Evolutionary conservation across 495 filamentous ascomycete species (phyloP), one percentile per base, ranked within the genome.

Genomic region (Neurospora cerealis): DNA sequence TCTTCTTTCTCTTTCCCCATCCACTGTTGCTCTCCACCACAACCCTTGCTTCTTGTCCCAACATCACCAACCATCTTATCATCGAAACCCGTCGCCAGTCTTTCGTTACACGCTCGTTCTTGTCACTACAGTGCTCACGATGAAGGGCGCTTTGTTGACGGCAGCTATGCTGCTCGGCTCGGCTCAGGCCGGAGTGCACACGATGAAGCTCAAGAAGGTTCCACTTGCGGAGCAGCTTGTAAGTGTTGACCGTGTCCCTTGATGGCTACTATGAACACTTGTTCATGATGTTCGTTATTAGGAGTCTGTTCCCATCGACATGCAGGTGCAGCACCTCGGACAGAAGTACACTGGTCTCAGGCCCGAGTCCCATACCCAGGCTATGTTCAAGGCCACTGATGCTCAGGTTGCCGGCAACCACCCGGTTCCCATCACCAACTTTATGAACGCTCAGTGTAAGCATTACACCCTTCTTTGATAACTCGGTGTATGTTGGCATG

Each of bases 391-490:
- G 78, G 91, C 93, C 71, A 88, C 89, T 71, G 85, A 89, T 34
- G 83, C 93, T 80, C 88, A 92, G 73, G 83, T 84, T 40, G 86
- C 91, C 70, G 87, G 86, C 73, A 89, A 88, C 74, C 95, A 99
- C 78, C 88, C 91, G 41, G 92, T 99, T 21, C 91, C 96, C 70
- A 91, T 99, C 75, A 92, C 90, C 81, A 99, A 99, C 87, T 99
- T 98, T 86, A 85, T 99, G 84, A 99, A 99, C 79, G 96, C 96
- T 72, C 96, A 99, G 84, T 99, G 95, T 97, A 91, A 77, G 93
- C 83, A 73, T 69, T 21, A 8, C 10, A 28, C 24, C 44, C 69
- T 40, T 8, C 9, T 3, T 3, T 39, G 19, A 11, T 28, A 2
- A 11, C 21, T 32, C 54, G 46, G 11, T 21, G 4, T 24, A 36